Evolutionary conservation across 768 basidiomycete species (phyloP).

Genomic region (Boletus pseudo-olivaceus): DNA sequence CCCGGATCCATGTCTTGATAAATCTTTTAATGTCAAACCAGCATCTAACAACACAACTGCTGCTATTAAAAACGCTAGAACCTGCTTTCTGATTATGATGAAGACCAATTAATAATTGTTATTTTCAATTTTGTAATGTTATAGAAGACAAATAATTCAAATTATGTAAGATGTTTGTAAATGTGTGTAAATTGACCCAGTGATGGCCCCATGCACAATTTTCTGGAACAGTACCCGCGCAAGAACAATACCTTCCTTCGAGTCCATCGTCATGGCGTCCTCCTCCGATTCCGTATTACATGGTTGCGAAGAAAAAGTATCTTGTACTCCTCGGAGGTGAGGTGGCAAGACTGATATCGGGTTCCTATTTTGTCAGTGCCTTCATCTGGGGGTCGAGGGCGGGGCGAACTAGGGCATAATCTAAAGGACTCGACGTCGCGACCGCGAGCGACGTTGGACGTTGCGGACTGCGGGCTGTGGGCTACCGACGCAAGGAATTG

Average conservation of each 20-base stretch:
- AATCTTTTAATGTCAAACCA: too few species aligned
- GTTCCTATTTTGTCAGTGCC: neutral
- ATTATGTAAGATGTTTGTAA: too few species aligned
- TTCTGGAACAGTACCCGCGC: neutral
- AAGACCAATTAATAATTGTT: too few species aligned
- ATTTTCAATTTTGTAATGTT: too few species aligned
- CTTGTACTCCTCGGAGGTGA: neutral
- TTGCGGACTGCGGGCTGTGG: too few species aligned
- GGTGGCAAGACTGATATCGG: neutral
- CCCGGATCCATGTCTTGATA: too few species aligned
- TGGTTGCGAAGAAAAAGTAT: neutral
- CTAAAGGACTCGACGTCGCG: neutral
- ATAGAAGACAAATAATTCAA: too few species aligned
- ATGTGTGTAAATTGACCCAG: too few species aligned
- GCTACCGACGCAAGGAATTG: neutral
- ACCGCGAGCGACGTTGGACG: too few species aligned
- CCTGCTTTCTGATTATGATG: too few species aligned
- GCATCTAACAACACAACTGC: too few species aligned
- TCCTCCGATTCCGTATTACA: neutral
- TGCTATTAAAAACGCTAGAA: too few species aligned
- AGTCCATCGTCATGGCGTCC: neutral
- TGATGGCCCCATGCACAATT: neutral
- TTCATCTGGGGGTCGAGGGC: neutral
- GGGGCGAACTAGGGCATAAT: neutral
- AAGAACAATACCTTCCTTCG: neutral